Percentiles rank a stretch among this genome's conserved stretches.
phyloP scores from a whole-genome alignment of 371 early-diverging fungal species.

The Mortierella sp. region DNA sequence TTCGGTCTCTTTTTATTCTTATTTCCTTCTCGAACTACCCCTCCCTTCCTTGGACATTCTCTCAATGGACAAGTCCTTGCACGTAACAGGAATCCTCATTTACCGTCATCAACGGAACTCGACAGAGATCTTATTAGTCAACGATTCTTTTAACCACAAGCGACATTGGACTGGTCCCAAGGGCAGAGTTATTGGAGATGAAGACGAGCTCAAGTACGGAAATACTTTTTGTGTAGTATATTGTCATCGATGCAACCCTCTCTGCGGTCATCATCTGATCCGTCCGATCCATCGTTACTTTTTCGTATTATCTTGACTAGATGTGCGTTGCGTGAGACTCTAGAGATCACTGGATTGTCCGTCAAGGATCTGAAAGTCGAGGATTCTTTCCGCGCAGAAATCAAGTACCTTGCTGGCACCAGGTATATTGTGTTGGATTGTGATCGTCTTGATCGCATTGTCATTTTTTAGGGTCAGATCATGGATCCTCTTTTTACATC shows the following conservation, averaged over 20 bases:
- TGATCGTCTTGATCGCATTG: too few species aligned
- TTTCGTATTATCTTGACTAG: conserved; percentile 52
- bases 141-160: conserved; percentile 85
- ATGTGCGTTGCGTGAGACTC: conserved; percentile 82
- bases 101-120: conserved; percentile 78
- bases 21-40: neutral
- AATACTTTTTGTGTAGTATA: too few species aligned
- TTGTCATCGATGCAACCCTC: too few species aligned
- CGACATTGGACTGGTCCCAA: conserved; percentile 90
- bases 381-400: conserved; percentile 81
- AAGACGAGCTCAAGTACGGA: conserved; percentile 88
- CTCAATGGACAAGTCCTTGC: conserved; percentile 59
- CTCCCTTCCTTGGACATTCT: conserved; percentile 23
- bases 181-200: conserved; percentile 81
- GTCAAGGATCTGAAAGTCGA: conserved; percentile 79
- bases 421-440: too few species aligned
- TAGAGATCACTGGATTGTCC: conserved; percentile 79
- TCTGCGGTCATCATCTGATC: neutral
- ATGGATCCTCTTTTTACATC: too few species aligned
- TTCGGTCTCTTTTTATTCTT: neutral
- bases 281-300: neutral
- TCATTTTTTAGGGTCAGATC: too few species aligned
- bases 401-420: conserved; percentile 84
- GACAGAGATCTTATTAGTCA: conserved; percentile 85
- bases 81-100: conserved; percentile 78